phyloP scores from a whole-genome alignment of 169 alveolate species.

The Plasmodium chabaudi region DNA sequence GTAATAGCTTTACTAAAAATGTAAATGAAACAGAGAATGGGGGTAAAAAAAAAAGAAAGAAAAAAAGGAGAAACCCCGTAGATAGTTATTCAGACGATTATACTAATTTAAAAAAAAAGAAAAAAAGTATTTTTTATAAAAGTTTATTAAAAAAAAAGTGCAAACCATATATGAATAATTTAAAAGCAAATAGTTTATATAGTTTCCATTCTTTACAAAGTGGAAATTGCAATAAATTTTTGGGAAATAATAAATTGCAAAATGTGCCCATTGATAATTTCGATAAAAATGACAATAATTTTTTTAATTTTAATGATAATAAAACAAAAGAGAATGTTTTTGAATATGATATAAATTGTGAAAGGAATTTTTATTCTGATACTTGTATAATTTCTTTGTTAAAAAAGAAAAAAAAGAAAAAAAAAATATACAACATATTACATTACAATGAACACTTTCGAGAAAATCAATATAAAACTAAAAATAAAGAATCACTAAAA shows the following conservation, averaged over 20 bases:
- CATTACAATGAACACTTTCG: slow-evolving; percentile 28
- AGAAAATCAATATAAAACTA: slow-evolving; percentile 22
- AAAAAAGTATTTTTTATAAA: slow-evolving; percentile 19
- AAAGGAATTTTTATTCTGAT: slow-evolving; percentile 48
- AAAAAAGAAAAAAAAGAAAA: slow-evolving; percentile 18
- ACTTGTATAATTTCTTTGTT: slow-evolving; percentile 38
- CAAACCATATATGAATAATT: slow-evolving; percentile 22
- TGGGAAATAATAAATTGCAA: neutral
- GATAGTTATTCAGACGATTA: slow-evolving; percentile 12
- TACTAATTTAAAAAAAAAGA: slow-evolving; percentile 9
- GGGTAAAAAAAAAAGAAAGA: slow-evolving; percentile 8
- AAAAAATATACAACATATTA: slow-evolving; percentile 28
- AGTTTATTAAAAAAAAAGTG: slow-evolving; percentile 1
- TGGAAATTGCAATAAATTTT: slow-evolving; percentile 15
- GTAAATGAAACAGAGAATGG: slow-evolving; percentile 1
- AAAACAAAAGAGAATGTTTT: slow-evolving; percentile 5
- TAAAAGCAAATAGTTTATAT: slow-evolving; percentile 44
- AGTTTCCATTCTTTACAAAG: slow-evolving; percentile 39
- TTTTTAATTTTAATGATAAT: slow-evolving; percentile 54
- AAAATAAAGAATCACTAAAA: slow-evolving; percentile 9
- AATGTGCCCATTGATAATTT: neutral
- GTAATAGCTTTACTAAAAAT: neutral
- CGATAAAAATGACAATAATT: neutral
- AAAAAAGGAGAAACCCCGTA: slow-evolving; percentile 1
- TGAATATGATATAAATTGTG: slow-evolving; percentile 18